A percentile compares a stretch with the other conserved stretches of the same genome.
Evolutionary conservation across 2,329 filamentous ascomycete species (phyloP).

Genomic region (Ascochyta koolunga): DNA sequence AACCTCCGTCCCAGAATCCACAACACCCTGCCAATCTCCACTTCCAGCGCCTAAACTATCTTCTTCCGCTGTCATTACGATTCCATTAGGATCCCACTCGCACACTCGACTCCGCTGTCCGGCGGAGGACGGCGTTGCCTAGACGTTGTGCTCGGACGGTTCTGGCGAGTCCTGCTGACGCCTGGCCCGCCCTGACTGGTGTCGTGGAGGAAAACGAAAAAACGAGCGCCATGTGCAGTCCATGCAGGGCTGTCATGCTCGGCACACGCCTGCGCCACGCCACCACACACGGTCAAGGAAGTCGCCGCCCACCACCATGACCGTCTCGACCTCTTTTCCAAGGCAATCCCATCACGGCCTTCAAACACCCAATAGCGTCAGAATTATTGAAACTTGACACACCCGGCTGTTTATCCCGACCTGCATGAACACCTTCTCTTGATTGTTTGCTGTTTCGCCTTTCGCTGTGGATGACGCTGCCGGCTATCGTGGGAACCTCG

Average conservation of each 20-base stretch:
- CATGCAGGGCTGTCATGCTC: conserved; percentile 1
- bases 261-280: conserved; percentile 17
- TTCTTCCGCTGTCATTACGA: conserved; percentile 6
- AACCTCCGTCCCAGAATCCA: conserved; percentile 5
- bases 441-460: conserved; percentile 11
- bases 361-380: conserved; percentile 15
- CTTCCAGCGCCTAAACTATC: conserved; percentile 7
- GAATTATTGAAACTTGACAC: conserved; percentile 14
- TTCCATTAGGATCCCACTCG: too few species aligned
- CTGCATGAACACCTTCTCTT: conserved; percentile 10
- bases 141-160: too few species aligned
- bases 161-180: too few species aligned
- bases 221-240: conserved; percentile 5
- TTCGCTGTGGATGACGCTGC: background rate
- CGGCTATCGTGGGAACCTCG: background rate
- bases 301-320: background rate
- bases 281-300: background rate
- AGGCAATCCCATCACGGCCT: background rate
- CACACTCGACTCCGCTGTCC: conserved; percentile 9
- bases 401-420: background rate
- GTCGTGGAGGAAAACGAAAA: conserved; percentile 1
- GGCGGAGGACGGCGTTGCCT: conserved; percentile 4
- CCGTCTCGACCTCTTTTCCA: background rate
- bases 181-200: background rate
- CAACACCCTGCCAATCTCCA: conserved; percentile 13